A percentile compares a stretch with the other conserved stretches of the same genome.
These are phyloP conservation scores for Areca catechu DNA, from an alignment of 176 grass and related monocot genomes.

Conservation along the genomic window DNA sequence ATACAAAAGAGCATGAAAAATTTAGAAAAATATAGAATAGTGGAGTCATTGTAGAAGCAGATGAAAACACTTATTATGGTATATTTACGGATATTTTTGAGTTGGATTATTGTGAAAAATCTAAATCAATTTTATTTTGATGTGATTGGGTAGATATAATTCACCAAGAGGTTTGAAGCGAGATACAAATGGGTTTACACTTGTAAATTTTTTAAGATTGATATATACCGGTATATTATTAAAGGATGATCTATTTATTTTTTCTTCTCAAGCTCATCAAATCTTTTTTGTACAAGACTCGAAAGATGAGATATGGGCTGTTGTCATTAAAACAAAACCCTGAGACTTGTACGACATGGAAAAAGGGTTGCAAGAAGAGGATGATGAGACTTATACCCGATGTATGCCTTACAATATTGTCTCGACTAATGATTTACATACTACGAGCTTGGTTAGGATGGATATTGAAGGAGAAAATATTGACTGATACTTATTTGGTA, in stretches of 20 bases:
- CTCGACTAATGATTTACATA: no score
- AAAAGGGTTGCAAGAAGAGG: no score
- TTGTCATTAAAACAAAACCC: background rate
- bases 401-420: no score
- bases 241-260: background rate
- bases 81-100: background rate
- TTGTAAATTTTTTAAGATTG: background rate
- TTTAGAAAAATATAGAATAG: background rate
- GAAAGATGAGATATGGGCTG: background rate
- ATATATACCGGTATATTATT: background rate
- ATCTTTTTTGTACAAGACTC: background rate
- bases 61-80: background rate
- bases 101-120: background rate
- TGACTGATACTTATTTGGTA: no score
- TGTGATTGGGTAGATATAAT: background rate
- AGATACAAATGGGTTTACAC: background rate
- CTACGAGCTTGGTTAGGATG: no score
- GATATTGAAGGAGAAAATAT: no score
- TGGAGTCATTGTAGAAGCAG: background rate
- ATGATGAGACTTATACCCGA: no score
- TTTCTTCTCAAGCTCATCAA: background rate
- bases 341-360: background rate
- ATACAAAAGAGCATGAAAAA: no score
- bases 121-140: background rate
- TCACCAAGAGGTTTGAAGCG: background rate